Evolutionary conservation across 805 yeast genomes (phyloP).

Genomic region (Kuraishia borneana): DNA sequence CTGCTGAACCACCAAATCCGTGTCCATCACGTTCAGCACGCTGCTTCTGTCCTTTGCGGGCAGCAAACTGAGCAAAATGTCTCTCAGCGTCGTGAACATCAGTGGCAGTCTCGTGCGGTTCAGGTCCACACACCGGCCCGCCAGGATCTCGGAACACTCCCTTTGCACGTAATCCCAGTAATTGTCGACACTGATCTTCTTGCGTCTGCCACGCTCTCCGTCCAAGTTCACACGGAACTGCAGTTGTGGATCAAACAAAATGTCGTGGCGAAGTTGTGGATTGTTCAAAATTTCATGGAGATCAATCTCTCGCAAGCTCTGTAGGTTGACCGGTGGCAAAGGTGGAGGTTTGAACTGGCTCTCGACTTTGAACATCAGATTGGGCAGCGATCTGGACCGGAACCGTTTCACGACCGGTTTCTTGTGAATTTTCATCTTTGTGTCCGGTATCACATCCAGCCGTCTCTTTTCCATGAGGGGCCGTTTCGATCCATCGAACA

Average conservation of each 20-base stretch:
- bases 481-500: conserved; percentile 5
- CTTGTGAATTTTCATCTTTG: conserved; percentile 2
- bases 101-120: conserved; percentile 42
- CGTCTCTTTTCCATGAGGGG: conserved; percentile 9
- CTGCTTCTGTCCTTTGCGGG: conserved; percentile 65
- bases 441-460: conserved; percentile 7
- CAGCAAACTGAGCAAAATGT: conserved; percentile 60
- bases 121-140: conserved; percentile 10
- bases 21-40: conserved; percentile 65
- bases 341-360: conserved; percentile 20
- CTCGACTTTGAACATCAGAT: conserved; percentile 12
- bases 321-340: conserved; percentile 76
- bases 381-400: conserved; percentile 23
- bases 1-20: conserved; percentile 69
- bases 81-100: conserved; percentile 67
- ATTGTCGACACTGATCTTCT: conserved; percentile 62
- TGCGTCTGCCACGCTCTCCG: conserved; percentile 80
- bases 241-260: conserved; percentile 81
- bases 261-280: conserved; percentile 89
- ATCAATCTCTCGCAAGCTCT: conserved; percentile 76
- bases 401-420: conserved; percentile 14
- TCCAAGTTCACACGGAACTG: conserved; percentile 88
- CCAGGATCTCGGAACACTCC: conserved; percentile 24
- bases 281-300: conserved; percentile 80
- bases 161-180: conserved; percentile 72